Evolutionary conservation across 176 grass and related monocot genomes (phyloP), one percentile per base, ranked within the genome.

Genomic region (Bothriochloa decipiens): DNA sequence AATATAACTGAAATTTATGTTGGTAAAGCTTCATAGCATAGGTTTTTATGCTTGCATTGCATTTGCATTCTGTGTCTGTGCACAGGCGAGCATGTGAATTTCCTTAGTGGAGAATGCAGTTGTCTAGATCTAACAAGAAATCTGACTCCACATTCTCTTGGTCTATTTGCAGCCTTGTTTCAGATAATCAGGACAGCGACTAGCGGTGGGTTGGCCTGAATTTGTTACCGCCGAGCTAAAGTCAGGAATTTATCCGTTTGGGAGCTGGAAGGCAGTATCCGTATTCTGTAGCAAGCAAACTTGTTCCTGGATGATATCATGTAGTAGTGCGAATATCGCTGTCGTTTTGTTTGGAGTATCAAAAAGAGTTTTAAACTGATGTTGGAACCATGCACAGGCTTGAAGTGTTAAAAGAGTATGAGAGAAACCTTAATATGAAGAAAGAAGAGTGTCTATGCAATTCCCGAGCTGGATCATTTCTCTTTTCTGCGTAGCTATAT

Each of bases 111-210:
- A 71, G 45, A 18, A 61, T 36, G 2, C n/a, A 26, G 5, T 62
- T 7, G 26, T 57, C 18, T 36, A n/a, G 25, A 64, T 64, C 25
- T 60, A 73, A 11, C 74, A 20, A 20, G 57, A 39, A 78, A 42
- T 81, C 69, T 85, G 66, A 85, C 73, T 9, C 6, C 46, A 0
- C 76, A 2, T 40, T 65, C 3, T 29, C 68, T 28, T 82, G 43
- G 27, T 84, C 41, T 45, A 63, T 40, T 75, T 81, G 90, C 90
- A 91, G 90, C 90, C 68, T 74, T 91, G 68, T 91, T 91, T 78
- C 90, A 91, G 86, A 91, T 91, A 79, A 91, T 91, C 68, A 85
- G 90, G 78, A 88, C 78, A 0, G 90, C 90, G 3, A 86, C 90
- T n/a, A 91, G 86, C 1, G 61, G 86, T 0, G 90, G 86, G 47